Conservation (phyloP, 2,329 filamentous ascomycete species). For the Xylaria sp. region DNA sequence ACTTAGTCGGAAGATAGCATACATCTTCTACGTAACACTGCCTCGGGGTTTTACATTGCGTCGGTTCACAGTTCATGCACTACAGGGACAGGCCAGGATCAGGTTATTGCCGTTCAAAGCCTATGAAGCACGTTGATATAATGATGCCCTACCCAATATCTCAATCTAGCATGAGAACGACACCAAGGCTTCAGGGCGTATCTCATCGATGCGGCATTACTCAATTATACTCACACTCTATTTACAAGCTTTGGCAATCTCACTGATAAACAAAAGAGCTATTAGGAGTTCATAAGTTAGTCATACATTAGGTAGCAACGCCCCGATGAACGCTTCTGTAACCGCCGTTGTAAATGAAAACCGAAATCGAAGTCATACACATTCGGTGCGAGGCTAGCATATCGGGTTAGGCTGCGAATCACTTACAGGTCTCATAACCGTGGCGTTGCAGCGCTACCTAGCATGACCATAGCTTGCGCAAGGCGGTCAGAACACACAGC, state of each 20-base stretch:
- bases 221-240: background rate
- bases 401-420: background rate
- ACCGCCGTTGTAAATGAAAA: background rate
- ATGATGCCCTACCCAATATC: too few relatives aligned
- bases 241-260: background rate
- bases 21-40: background rate
- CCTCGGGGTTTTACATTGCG: background rate
- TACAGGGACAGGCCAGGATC: background rate
- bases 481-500: background rate
- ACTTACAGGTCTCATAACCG: background rate
- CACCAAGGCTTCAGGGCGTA: background rate
- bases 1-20: background rate
- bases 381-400: background rate
- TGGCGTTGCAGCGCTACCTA: background rate
- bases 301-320: background rate
- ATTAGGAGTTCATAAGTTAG: background rate
- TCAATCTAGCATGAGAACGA: background rate
- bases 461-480: background rate
- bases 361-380: background rate
- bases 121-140: background rate
- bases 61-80: background rate
- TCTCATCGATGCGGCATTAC: too few relatives aligned
- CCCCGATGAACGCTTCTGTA: background rate
- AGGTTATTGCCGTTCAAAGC: background rate
- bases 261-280: background rate